Percentiles rank a stretch among this genome's conserved stretches.
Evolutionary conservation across 1,284 basidiomycete species (phyloP).

Genomic region (Cyathus olla): DNA sequence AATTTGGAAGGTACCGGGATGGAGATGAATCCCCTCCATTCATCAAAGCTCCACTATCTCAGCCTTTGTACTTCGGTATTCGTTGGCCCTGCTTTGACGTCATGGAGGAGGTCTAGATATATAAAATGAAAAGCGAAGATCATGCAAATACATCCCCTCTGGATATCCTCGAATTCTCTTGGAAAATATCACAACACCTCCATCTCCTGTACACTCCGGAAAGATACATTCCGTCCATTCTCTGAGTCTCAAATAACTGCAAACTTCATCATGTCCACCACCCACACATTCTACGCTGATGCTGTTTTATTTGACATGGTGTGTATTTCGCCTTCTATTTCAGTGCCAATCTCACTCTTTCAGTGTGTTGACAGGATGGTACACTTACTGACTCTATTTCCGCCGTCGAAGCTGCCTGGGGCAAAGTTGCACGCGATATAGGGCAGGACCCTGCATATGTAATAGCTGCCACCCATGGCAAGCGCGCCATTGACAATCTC

Average conservation of each 20-base stretch:
- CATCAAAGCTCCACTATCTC: no score
- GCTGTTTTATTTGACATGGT: constrained; percentile 84
- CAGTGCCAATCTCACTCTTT: constrained; percentile 24
- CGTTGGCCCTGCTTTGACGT: no score
- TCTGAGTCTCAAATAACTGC: neutral
- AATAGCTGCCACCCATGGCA: constrained; percentile 82
- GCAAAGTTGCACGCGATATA: constrained; percentile 77
- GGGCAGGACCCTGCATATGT: constrained; percentile 74
- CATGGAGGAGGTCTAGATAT: no score
- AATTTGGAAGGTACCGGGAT: no score
- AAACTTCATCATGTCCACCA: neutral
- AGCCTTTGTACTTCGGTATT: no score
- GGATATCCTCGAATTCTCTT: no score
- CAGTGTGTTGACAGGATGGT: constrained; percentile 60
- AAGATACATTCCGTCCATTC: neutral
- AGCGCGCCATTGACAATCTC: constrained; percentile 77
- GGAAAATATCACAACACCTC: no score
- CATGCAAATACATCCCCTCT: no score
- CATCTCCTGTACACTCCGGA: no score
- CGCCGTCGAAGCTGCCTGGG: constrained; percentile 86
- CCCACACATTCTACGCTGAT: constrained; percentile 44
- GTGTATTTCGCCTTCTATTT: constrained; percentile 26
- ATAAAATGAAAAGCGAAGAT: no score
- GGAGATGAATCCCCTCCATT: no score
- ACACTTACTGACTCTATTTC: constrained; percentile 82